phyloP scores from a whole-genome alignment of 805 yeast species.

The Candida tallmaniae region DNA sequence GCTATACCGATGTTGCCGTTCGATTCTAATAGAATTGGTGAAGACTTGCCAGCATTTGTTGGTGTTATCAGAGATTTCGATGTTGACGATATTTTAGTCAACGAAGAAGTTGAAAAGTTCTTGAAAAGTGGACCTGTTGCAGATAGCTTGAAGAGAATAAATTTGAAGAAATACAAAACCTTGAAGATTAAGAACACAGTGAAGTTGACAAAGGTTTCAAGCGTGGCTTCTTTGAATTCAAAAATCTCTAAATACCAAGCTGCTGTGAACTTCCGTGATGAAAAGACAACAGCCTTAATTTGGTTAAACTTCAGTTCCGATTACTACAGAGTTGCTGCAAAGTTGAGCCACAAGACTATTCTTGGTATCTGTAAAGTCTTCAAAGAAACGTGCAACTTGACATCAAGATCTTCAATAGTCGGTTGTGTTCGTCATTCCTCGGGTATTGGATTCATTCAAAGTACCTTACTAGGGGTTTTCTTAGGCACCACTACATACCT shows the following conservation, averaged over 20 bases:
- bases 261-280: conserved; percentile 32
- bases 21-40: conserved; percentile 60
- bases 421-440: conserved; percentile 82
- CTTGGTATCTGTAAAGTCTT: conserved; percentile 80
- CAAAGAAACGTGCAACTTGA: conserved; percentile 87
- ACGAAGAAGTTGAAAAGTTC: conserved; percentile 66
- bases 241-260: conserved; percentile 43
- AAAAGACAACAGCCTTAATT: conserved; percentile 48
- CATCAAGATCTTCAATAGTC: conserved; percentile 64
- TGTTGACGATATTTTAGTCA: conserved; percentile 69
- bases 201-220: conserved; percentile 45
- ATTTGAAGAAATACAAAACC: conserved; percentile 25
- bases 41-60: conserved; percentile 66
- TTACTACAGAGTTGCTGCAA: conserved; percentile 56
- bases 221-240: conserved; percentile 37
- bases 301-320: conserved; percentile 74
- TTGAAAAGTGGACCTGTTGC: conserved; percentile 66
- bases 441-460: conserved; percentile 85
- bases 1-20: conserved; percentile 76
- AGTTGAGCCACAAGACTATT: conserved; percentile 56
- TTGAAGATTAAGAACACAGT: conserved; percentile 65
- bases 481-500: conserved; percentile 83
- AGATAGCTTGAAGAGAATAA: conserved; percentile 50
- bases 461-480: conserved; percentile 79
- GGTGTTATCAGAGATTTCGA: conserved; percentile 67